phyloP scores from a whole-genome alignment of 2,329 filamentous ascomycete species.

The Pseudocercospora pini-densiflorae region DNA sequence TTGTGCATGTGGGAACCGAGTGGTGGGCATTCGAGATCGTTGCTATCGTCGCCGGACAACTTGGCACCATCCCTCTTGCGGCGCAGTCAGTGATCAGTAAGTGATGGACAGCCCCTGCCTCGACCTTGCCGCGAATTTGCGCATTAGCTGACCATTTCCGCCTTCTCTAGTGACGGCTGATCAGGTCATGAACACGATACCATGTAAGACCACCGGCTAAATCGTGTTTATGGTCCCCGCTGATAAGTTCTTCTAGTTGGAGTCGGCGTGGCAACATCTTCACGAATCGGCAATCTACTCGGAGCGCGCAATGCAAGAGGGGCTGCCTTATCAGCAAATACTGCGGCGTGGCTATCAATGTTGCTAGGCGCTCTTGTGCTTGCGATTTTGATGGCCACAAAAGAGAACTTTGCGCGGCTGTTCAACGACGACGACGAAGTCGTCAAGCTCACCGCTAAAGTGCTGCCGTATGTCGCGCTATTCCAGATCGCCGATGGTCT shows the following conservation, averaged over 20 bases:
- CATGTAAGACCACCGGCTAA: background rate
- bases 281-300: slow-evolving; percentile 78
- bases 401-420: slow-evolving; percentile 73
- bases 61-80: slow-evolving; percentile 78
- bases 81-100: slow-evolving; percentile 78
- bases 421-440: slow-evolving; percentile 81
- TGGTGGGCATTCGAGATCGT: slow-evolving; percentile 97
- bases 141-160: background rate
- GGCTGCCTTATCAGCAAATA: slow-evolving; percentile 74
- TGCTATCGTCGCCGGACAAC: slow-evolving; percentile 76
- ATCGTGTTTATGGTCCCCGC: background rate
- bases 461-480: slow-evolving; percentile 84
- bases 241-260: slow-evolving; percentile 55
- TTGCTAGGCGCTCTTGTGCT: slow-evolving; percentile 71
- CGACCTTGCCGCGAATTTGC: slow-evolving; percentile 46
- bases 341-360: slow-evolving; percentile 74
- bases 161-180: slow-evolving; percentile 24
- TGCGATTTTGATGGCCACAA: slow-evolving; percentile 69
- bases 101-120: slow-evolving; percentile 58
- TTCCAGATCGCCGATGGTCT: slow-evolving; percentile 91
- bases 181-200: slow-evolving; percentile 66
- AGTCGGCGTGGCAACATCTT: slow-evolving; percentile 78
- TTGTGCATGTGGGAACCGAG: slow-evolving; percentile 82
- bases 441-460: slow-evolving; percentile 71
- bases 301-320: slow-evolving; percentile 69